A percentile compares a stretch with the other conserved stretches of the same genome.
Conservation (phyloP, 2,329 filamentous ascomycete genomes). For the Aspergillus viridinutans region DNA sequence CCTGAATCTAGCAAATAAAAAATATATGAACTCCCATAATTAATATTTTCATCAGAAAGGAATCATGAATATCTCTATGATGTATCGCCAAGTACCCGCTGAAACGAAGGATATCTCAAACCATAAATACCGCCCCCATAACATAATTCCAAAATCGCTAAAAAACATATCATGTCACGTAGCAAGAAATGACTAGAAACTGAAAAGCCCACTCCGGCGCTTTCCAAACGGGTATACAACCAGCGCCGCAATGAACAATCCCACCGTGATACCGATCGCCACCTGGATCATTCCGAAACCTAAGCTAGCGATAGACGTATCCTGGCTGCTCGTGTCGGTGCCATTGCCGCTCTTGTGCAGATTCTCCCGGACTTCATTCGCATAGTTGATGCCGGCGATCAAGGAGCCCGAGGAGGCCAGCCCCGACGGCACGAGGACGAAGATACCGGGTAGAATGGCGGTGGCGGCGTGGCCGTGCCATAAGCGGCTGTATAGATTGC, state of each 20-base stretch:
- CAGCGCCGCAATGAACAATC: slow-evolving; percentile 37
- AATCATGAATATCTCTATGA: not conserved
- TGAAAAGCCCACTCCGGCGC: slow-evolving; percentile 38
- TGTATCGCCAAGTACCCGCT: not conserved
- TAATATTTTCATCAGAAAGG: not conserved
- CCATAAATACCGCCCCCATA: not conserved
- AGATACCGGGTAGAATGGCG: slow-evolving; percentile 80
- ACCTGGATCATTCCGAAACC: slow-evolving; percentile 41
- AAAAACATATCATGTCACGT: not conserved
- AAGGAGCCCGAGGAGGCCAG: slow-evolving; percentile 54
- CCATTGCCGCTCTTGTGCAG: slow-evolving; percentile 5
- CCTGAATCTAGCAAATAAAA: not conserved
- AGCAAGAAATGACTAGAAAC: slow-evolving; percentile 18
- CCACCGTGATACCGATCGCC: slow-evolving; percentile 39
- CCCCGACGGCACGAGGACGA: slow-evolving; percentile 60
- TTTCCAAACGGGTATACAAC: slow-evolving; percentile 39
- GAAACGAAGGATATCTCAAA: not conserved
- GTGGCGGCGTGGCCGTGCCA: slow-evolving; percentile 75
- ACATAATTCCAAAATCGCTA: not conserved
- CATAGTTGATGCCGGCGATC: slow-evolving; percentile 51
- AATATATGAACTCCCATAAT: not conserved
- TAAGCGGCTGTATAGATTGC: slow-evolving; percentile 69
- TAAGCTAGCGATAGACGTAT: slow-evolving; percentile 26
- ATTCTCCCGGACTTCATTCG: slow-evolving; percentile 47
- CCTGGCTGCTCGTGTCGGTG: slow-evolving; percentile 7